Evolutionary conservation across 257 asterid species (phyloP), one percentile per base, ranked within the genome.

Genomic region (Gardenia jasminoides): DNA sequence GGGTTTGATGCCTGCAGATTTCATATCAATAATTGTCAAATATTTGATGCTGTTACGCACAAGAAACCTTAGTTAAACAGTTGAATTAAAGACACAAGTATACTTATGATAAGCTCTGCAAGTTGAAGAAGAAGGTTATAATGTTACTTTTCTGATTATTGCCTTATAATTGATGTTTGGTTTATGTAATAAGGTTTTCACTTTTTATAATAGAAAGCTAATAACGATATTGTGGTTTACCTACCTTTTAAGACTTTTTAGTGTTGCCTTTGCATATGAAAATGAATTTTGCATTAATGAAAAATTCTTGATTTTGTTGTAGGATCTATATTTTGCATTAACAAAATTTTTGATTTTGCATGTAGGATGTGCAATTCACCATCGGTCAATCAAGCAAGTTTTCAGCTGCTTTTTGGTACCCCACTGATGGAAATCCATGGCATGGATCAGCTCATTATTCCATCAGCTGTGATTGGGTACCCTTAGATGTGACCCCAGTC

Each of bases 371-470:
- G 50, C 97, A 93, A 71, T 93, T 91, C 86, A 90, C 85, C 17
- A 88, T 93, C 7, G 96, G 97, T 17, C 84, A 84, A 79, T 33
- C 87, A 4, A 90, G 97, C 90, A 91, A 89, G 74, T 91, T 93
- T 75, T 90, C 94, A 0, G 94, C 92, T 50, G 97, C 97, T 1
- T 84, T 90, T 72, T 93, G 97, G 97, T 90, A 88, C 76, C 97
- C 95, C 1, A 74, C 50, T 59, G 93, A 89, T 67, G 97, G 95
- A 58, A 86, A 86, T 39, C 89, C 97, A 24, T 93, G 97, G 97
- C 97, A 90, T 4, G 94, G 95, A 66, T 89, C 94, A 19, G 93
- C 77, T 24, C 97, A 93, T 82, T 93, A 90, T 73, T 83, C 97
- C 0, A 81, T 90, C 64, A 82, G 93, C 86, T 93, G 96, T 71